Evolutionary conservation across 768 basidiomycete genomes (phyloP).

Genomic region (Omphalotus guepiniiformis): DNA sequence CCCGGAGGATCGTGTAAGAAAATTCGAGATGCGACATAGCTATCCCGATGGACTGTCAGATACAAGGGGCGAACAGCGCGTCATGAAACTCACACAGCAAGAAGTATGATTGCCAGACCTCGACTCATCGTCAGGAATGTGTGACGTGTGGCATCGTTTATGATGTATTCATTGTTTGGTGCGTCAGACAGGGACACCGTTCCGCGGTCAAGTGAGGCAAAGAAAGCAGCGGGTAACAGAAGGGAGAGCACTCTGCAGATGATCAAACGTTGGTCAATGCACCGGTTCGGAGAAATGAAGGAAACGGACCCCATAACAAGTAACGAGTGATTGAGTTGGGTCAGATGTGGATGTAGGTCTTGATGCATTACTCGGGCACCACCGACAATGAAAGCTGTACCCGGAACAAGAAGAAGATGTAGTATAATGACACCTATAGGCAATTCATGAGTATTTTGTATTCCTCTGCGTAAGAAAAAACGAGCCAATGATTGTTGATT

Average conservation of each 20-base stretch:
- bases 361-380: constrained; percentile 67
- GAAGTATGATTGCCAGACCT: constrained; percentile 58
- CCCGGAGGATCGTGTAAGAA: constrained; percentile 72
- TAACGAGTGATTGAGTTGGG: constrained; percentile 65
- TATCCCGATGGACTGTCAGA: constrained; percentile 16
- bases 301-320: constrained; percentile 59
- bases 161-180: constrained; percentile 19
- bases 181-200: constrained; percentile 13
- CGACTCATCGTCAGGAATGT: constrained; percentile 59
- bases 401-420: constrained; percentile 68
- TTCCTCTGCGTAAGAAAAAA: no score
- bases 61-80: not conserved
- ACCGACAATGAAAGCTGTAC: constrained; percentile 65
- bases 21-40: constrained; percentile 64
- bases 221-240: constrained; percentile 64
- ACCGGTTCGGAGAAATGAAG: not conserved
- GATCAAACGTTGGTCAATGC: not conserved
- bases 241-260: constrained; percentile 50
- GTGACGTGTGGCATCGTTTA: constrained; percentile 41
- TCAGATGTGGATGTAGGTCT: constrained; percentile 59
- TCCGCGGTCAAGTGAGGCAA: constrained; percentile 49
- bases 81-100: constrained; percentile 43
- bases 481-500: constrained; percentile 66
- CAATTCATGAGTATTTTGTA: not conserved
- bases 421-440: constrained; percentile 62